phyloP scores from a whole-genome alignment of 1,284 basidiomycete genomes.

The Laetiporus sulphureus region DNA sequence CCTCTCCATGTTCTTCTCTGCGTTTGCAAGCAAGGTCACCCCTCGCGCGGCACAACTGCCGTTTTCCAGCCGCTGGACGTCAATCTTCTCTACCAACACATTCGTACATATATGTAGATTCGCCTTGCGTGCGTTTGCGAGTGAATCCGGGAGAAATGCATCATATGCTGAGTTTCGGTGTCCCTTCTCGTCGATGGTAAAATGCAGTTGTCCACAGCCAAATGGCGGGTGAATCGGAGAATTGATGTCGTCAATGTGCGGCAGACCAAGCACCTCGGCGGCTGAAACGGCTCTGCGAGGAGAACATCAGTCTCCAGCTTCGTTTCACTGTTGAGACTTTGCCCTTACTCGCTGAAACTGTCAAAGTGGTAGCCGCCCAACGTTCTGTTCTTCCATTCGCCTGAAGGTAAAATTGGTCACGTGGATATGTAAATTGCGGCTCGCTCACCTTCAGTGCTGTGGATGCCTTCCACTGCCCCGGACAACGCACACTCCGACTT shows the following conservation, averaged over 20 bases:
- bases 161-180: slow-evolving; percentile 20
- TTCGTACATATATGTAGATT: slow-evolving; percentile 25
- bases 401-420: slow-evolving; percentile 5
- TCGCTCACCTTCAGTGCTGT: slow-evolving; percentile 14
- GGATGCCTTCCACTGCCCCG: slow-evolving; percentile 6
- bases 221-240: slow-evolving; percentile 17
- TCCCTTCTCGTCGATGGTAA: slow-evolving; percentile 19
- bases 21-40: slow-evolving; percentile 11
- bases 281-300: slow-evolving; percentile 5
- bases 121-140: slow-evolving; percentile 14
- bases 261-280: slow-evolving; percentile 14
- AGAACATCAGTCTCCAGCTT: no score
- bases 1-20: slow-evolving; percentile 5
- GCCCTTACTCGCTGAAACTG: slow-evolving; percentile 11
- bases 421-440: neutral
- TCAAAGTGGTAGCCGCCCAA: slow-evolving; percentile 11
- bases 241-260: slow-evolving; percentile 23
- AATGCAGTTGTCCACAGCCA: slow-evolving; percentile 17
- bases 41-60: slow-evolving; percentile 2
- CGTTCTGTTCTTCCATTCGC: slow-evolving; percentile 16
- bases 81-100: slow-evolving; percentile 14
- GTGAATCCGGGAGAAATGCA: slow-evolving; percentile 22
- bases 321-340: no score
- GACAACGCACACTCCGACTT: slow-evolving; percentile 24
- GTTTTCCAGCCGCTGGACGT: slow-evolving; percentile 6